Evolutionary conservation across 2,329 filamentous ascomycete species (phyloP).

Genomic region (Apiospora rasikravindrae): DNA sequence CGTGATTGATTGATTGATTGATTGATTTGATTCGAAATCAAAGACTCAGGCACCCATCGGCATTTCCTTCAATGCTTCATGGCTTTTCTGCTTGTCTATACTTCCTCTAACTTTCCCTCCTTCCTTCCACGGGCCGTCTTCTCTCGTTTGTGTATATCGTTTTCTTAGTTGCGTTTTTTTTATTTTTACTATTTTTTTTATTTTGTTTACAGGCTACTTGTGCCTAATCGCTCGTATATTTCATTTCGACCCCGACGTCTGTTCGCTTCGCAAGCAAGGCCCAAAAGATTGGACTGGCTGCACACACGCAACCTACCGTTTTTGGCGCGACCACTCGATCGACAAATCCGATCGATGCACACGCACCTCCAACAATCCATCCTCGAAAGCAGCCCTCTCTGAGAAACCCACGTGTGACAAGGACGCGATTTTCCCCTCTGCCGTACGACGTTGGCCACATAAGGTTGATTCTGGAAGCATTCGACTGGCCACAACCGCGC

Average conservation of each 20-base stretch:
- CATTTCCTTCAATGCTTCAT: slow-evolving; percentile 10
- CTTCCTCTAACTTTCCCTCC: not conserved
- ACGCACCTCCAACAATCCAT: not conserved
- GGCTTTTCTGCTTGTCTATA: not conserved
- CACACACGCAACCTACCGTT: slow-evolving; percentile 9
- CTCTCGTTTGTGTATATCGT: slow-evolving; percentile 6
- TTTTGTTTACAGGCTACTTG: slow-evolving; percentile 7
- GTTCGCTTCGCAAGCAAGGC: not conserved
- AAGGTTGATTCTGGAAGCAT: slow-evolving; percentile 14
- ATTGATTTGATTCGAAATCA: not conserved
- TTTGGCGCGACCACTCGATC: slow-evolving; percentile 7
- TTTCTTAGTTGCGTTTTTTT: not conserved
- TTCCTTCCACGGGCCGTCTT: not conserved
- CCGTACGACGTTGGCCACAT: not conserved
- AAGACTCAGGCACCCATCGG: not conserved
- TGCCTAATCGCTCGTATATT: not conserved
- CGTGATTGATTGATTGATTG: not conserved
- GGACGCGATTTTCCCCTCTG: not conserved
- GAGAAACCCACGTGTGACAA: slow-evolving; percentile 6
- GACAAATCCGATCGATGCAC: not conserved
- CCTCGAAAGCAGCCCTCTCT: not conserved
- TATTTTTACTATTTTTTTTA: not conserved
- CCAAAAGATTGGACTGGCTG: not conserved
- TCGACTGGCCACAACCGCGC: not conserved
- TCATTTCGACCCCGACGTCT: not conserved